Conservation (phyloP, 495 filamentous ascomycete genomes). For the Letharia lupina region DNA sequence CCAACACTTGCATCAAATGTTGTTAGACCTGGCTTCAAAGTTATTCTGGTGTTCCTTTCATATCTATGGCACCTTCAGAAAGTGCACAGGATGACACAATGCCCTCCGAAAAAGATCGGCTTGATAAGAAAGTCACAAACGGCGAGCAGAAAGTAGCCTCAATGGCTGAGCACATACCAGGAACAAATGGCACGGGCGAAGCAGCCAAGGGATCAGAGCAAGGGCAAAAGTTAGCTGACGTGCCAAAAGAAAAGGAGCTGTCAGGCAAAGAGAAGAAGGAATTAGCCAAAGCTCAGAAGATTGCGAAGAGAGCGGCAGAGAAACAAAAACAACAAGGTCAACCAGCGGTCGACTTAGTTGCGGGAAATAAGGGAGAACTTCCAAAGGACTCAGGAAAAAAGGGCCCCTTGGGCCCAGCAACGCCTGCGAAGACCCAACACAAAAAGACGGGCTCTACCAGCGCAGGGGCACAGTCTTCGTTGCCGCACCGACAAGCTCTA, state of each 20-base stretch:
- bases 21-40: not conserved
- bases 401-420: slow-evolving; percentile 22
- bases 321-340: slow-evolving; percentile 38
- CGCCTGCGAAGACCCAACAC: slow-evolving; percentile 24
- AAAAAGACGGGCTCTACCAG: slow-evolving; percentile 21
- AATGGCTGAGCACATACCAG: not conserved
- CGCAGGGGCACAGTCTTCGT: slow-evolving; percentile 16
- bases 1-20: not conserved
- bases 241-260: slow-evolving; percentile 40
- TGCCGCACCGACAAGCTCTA: slow-evolving; percentile 18
- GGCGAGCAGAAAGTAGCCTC: slow-evolving; percentile 1
- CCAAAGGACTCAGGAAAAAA: slow-evolving; percentile 36
- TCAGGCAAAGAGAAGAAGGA: slow-evolving; percentile 66
- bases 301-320: slow-evolving; percentile 59
- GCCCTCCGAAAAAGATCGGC: not conserved
- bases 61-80: slow-evolving; percentile 5
- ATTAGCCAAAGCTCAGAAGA: slow-evolving; percentile 69
- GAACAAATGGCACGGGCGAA: slow-evolving; percentile 20
- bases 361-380: slow-evolving; percentile 21
- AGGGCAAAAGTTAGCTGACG: slow-evolving; percentile 22
- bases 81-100: not conserved
- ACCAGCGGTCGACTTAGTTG: slow-evolving; percentile 29
- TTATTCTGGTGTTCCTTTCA: not conserved
- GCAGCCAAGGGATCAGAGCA: slow-evolving; percentile 31
- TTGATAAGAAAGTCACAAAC: slow-evolving; percentile 6